Conservation (phyloP, 768 basidiomycete species). For the Pleurotus cornucopiae region DNA sequence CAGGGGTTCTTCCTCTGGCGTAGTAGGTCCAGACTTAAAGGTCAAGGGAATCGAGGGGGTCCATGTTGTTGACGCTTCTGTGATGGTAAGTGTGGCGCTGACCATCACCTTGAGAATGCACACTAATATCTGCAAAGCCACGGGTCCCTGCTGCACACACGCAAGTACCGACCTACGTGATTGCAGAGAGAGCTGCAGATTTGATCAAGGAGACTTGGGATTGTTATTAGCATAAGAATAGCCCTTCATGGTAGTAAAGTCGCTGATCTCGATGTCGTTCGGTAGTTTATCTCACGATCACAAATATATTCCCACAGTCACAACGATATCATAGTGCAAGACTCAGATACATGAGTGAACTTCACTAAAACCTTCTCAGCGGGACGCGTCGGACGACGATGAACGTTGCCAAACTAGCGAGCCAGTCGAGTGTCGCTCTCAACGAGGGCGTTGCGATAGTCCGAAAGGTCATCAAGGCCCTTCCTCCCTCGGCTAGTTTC, state of each 20-base stretch:
- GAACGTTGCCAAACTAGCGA: background rate
- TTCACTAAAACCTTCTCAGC: too few species aligned
- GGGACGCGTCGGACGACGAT: background rate
- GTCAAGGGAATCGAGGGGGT: constrained; percentile 30
- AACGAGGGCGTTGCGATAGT: constrained; percentile 22
- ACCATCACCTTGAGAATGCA: background rate
- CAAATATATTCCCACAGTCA: too few species aligned
- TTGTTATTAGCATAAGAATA: background rate
- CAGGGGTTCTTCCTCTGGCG: constrained; percentile 20
- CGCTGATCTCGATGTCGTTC: background rate
- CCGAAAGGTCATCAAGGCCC: constrained; percentile 23
- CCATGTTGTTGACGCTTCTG: constrained; percentile 34
- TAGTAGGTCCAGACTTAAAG: constrained; percentile 28
- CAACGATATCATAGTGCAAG: too few species aligned
- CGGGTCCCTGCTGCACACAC: constrained; percentile 23
- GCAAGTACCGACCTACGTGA: constrained; percentile 23
- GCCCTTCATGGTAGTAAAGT: too few species aligned
- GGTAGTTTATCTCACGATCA: too few species aligned
- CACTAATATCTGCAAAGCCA: constrained; percentile 14
- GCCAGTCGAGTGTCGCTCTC: background rate
- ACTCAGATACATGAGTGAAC: too few species aligned
- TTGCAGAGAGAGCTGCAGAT: constrained; percentile 27
- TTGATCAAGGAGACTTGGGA: constrained; percentile 19
- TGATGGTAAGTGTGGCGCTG: constrained; percentile 22
- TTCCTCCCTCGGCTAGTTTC: constrained; percentile 24